A percentile compares a stretch with the other conserved stretches of the same genome.
phyloP scores from a whole-genome alignment of 306 rosid species.

The Vigna reflexopilosa region DNA sequence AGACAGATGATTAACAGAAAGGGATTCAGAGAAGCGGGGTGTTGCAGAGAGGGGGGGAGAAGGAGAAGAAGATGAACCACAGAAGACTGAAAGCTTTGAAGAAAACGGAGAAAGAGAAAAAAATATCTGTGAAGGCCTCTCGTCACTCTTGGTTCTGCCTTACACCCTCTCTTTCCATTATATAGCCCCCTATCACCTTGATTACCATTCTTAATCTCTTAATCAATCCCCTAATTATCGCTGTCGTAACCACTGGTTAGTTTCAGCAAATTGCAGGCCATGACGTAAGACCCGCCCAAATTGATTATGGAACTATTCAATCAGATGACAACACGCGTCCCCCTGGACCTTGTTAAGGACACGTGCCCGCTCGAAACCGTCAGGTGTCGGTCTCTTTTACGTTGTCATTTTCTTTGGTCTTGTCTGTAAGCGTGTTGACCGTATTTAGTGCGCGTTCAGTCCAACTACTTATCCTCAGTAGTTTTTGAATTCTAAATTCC shows the following conservation, averaged over 20 bases:
- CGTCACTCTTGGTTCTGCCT: conserved; percentile 63
- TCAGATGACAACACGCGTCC: background rate
- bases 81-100: background rate
- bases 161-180: conserved; percentile 11
- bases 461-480: conserved; percentile 6
- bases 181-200: conserved; percentile 48
- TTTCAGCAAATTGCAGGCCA: conserved; percentile 18
- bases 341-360: background rate
- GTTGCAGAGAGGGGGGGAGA: conserved; percentile 62
- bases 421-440: conserved; percentile 52
- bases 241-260: conserved; percentile 39
- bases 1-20: conserved; percentile 99
- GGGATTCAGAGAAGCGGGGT: conserved; percentile 99
- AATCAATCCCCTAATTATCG: conserved; percentile 44
- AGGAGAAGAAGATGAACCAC: background rate
- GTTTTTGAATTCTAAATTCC: background rate
- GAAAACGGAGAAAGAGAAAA: conserved; percentile 10
- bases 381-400: conserved; percentile 51
- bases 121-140: conserved; percentile 49
- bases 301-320: conserved; percentile 1
- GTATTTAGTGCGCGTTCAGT: conserved; percentile 46
- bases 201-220: conserved; percentile 28
- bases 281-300: conserved; percentile 44
- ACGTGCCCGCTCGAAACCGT: conserved; percentile 41
- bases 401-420: conserved; percentile 25